phyloP scores from a whole-genome alignment of 768 basidiomycete species.

The Leccinum variicolor region DNA sequence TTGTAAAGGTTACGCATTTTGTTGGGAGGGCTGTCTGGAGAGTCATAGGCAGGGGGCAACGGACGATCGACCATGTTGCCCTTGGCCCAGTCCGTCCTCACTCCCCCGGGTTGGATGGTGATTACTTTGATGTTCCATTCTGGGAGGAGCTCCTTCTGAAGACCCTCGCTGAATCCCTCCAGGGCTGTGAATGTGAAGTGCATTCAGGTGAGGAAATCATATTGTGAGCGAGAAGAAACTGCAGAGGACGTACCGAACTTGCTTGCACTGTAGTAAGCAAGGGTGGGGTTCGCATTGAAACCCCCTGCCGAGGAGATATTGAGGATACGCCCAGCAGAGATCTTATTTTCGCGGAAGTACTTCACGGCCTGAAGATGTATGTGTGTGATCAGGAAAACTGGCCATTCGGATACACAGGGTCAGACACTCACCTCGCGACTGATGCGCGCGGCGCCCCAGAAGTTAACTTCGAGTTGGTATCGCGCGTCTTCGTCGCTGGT shows the following conservation, averaged over 20 bases:
- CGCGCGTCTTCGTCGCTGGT: conserved; percentile 26
- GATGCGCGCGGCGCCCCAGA: conserved; percentile 29
- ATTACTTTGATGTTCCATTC: conserved; percentile 30
- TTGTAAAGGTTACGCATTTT: conserved; percentile 12
- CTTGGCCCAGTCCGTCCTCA: conserved; percentile 21
- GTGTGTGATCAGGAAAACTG: neutral
- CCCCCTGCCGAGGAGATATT: conserved; percentile 22
- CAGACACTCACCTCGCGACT: conserved; percentile 19
- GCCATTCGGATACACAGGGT: neutral
- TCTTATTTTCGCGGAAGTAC: conserved; percentile 31
- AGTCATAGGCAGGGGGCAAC: conserved; percentile 14
- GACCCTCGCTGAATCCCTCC: conserved; percentile 25
- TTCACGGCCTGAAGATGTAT: conserved; percentile 16
- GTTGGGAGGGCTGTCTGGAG: conserved; percentile 13
- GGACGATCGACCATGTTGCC: conserved; percentile 13
- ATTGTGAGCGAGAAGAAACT: no score
- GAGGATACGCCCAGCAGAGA: conserved; percentile 19
- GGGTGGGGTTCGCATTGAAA: conserved; percentile 13
- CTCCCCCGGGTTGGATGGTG: conserved; percentile 18
- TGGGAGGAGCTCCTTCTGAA: conserved; percentile 20
- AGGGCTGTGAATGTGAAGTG: conserved; percentile 14
- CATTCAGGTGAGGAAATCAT: neutral
- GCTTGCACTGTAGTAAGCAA: conserved; percentile 20
- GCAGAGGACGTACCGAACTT: conserved; percentile 16
- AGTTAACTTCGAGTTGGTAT: conserved; percentile 30